These are phyloP conservation scores for Pezicula radicicola DNA, from an alignment of 2,329 filamentous ascomycete species.

Conservation along the genomic window DNA sequence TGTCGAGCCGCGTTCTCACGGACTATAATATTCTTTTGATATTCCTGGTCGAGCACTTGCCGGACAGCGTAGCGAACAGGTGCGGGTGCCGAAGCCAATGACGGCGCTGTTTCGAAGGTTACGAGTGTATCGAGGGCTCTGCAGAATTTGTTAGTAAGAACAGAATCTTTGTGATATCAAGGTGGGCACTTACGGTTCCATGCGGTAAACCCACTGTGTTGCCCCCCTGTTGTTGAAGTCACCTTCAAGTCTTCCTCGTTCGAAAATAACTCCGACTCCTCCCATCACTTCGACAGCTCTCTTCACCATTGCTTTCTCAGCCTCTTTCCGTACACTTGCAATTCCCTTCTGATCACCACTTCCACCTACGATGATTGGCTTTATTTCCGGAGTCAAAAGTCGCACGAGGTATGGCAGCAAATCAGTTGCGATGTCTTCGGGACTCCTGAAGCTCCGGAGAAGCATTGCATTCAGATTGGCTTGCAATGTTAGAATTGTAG, in stretches of 20 bases:
- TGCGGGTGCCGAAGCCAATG: slow-evolving; percentile 49
- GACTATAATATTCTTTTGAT: slow-evolving; percentile 66
- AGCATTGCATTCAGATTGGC: slow-evolving; percentile 70
- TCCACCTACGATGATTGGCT: slow-evolving; percentile 80
- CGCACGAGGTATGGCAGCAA: slow-evolving; percentile 81
- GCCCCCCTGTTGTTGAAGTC: slow-evolving; percentile 53
- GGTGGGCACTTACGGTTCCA: slow-evolving; percentile 75
- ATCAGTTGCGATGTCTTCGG: slow-evolving; percentile 74
- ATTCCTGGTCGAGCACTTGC: slow-evolving; percentile 90
- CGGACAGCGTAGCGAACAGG: slow-evolving; percentile 89
- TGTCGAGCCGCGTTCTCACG: slow-evolving; percentile 66
- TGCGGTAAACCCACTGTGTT: slow-evolving; percentile 78
- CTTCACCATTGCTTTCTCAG: slow-evolving; percentile 76
- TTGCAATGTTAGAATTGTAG: slow-evolving; percentile 72
- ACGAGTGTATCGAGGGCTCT: slow-evolving; percentile 74
- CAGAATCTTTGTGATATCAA: background rate
- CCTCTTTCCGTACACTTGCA: slow-evolving; percentile 84
- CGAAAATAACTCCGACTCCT: slow-evolving; percentile 78
- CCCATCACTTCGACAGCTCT: slow-evolving; percentile 78
- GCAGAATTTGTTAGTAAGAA: slow-evolving; percentile 1
- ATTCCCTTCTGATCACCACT: slow-evolving; percentile 62
- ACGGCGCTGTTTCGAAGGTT: slow-evolving; percentile 66
- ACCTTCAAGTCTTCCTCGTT: slow-evolving; percentile 74
- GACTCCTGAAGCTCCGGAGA: slow-evolving; percentile 73
- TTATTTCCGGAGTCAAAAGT: slow-evolving; percentile 85